Base-by-base conservation (phyloP, 2,329 filamentous ascomycete species). In the Xylariales sp. region DNA sequence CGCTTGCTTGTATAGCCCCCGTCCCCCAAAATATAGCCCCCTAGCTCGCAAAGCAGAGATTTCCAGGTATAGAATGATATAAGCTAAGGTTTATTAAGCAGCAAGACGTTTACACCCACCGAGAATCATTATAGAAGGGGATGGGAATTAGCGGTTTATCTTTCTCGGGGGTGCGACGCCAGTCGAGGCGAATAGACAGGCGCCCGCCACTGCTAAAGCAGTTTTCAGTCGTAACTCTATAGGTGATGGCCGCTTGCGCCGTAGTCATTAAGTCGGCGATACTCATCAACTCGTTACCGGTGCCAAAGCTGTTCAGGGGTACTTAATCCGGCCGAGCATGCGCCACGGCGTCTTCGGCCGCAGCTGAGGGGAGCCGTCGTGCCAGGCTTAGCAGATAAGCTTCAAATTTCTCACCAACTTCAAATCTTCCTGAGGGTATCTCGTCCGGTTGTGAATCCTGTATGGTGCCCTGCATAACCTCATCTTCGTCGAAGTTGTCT, bases 361-460 rank as follows among this genome's bases (percentile, higher is more conserved):
- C 4, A 12, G 39, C 39, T 41, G 9, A 14, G 39, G 5, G 39
- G 10, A 12, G 14, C 12, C 9, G 39, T 12, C 39, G 39, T 41
- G 39, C 39, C 14, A 41, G 5, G 14, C 14, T 12, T 41, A 12
- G 12, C 14, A 41, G 12, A 5, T 14, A 41, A 10, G 10, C 39
- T 12, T 41, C 9, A 5, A 14, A 10, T 34, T 34, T 6, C 50
- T 63, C n/a, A 14, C 18, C 6, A 14, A 39, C 14, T 12, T 18
- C 50, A 30, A 32, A 34, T 30, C 16, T 34, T 1, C 30, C 50
- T 16, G 16, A 12, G 2, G n/a, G 8, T 14, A 55, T 30, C n/a
- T 60, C 59, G 2, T 58, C 48, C 18, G 16, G n/a, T 36, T 66
- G 30, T 28, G 61, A 64, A 48, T 59, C 41, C n/a, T 4, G 5